Evolutionary conservation across 352 stramenopile species (phyloP), one percentile per base, ranked within the genome.

Genomic region (Phytophthora brassicae): DNA sequence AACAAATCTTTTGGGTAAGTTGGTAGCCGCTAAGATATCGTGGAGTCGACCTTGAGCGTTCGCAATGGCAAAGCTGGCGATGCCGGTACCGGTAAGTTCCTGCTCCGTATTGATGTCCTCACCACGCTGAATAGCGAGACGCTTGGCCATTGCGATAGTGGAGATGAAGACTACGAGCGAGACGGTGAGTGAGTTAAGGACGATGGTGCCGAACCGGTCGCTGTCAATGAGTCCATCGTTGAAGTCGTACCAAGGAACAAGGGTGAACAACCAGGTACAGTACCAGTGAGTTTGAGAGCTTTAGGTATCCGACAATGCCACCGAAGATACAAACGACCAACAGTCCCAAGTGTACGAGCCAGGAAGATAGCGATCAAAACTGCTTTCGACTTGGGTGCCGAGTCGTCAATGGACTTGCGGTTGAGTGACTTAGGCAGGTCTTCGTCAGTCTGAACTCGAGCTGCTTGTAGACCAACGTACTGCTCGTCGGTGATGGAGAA

Each of bases 21-120:
- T 82, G 14, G 72, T 82, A 1, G 47, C 43, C 13, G 72, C 59
- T 14, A 85, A 52, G 28, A 82, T 47, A 24, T 82, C 70, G 35
- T 74, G 54, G 6, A 81, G 43, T 16, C 61, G 57, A 43, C 64
- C 60, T 20, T 79, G 79, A 17, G 72, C 72, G 35, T 81, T 79
- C 6, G 69, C 59, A 38, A 84, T 70, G 12, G 68, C 72, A 26
- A 84, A 75, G 8, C 90, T 97, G 11, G 86, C 77, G 33, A 91
- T 49, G n/a, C 90, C 89, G 6, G 97, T 72, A 23, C 78, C 88
- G 29, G 92, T 76, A 13, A 98, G 77, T 72, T 98, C 92, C 53
- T 92, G 68, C 35, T 80, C 73, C 8, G 76, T 72, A 53, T 76
- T 58, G 31, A 95, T 79, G 49, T 87, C 74, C 47, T 87, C 75